Base-by-base conservation (phyloP, 495 filamentous ascomycete species). In the Pyrenopolyporus hunteri region DNA sequence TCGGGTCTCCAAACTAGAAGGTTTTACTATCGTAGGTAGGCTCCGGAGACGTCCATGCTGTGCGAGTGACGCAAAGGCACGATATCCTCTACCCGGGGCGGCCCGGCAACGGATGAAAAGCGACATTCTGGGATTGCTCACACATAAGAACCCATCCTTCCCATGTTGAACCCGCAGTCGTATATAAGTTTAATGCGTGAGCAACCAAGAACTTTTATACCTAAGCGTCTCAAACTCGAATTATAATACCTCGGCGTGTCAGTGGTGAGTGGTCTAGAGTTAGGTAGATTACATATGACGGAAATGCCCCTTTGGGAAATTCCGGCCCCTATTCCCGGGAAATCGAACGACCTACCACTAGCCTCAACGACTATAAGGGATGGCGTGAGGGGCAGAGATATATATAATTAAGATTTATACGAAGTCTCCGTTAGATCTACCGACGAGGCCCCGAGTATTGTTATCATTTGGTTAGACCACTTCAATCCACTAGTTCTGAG, bases 1-100 rank as follows among this genome's bases (percentile, higher is more conserved):
- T 16, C 48, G 25, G 5, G 11, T 29, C 20, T 66, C 63, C 11
- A 23, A 6, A 4, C 6, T 35, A 8, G 63, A 57, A 31, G 63
- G 20, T 2, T 57, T 56, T 2, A 66, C 37, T 52, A 60, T 11
- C 1, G 52, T 57, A 20, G 63, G 63, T n/a, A 25, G 47, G 16
- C 31, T 51, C 6, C 26, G 50, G 2, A 60, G 22, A 1, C 17
- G 43, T 22, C 22, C 20, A 47, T 44, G 37, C 6, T 46, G 46
- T 6, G 49, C 6, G 23, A 66, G 35, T 2, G 63, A 60, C 31
- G 63, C 57, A 16, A 66, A 60, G 2, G 51, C 57, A 48, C 56
- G 51, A 23, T 46, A 40, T 9, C 50, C 32, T 6, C 25, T 7
- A 19, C 43, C 14, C 3, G 57, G 23, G 8, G 20, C 37, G 22